Evolutionary conservation across 257 asterid genomes (phyloP).

Genomic region (Solanum sitiens): DNA sequence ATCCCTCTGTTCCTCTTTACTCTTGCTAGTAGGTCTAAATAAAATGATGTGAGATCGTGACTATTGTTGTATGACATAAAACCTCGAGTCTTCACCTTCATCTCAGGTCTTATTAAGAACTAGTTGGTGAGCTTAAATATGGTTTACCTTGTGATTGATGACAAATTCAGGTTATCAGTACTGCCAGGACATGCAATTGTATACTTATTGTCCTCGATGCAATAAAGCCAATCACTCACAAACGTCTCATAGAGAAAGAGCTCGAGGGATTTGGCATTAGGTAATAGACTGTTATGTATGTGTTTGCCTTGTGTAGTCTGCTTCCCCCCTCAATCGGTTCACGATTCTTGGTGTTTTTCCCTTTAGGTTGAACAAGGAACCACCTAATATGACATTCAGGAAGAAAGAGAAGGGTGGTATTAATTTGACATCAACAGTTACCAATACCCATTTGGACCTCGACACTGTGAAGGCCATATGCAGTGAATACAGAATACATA

Average conservation of each 20-base stretch:
- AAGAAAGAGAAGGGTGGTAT: conserved; percentile 95
- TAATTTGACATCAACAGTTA: conserved; percentile 80
- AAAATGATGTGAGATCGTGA: not conserved
- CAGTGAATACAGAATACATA: conserved; percentile 90
- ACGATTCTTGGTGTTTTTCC: not conserved
- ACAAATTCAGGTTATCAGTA: conserved; percentile 79
- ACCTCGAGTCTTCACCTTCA: not conserved
- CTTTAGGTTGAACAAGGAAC: conserved; percentile 87
- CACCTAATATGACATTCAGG: conserved; percentile 85
- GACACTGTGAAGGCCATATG: conserved; percentile 96
- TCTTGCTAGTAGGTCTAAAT: not conserved
- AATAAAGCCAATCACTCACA: conserved; percentile 96
- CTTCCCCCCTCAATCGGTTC: not conserved
- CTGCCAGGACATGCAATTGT: conserved; percentile 93
- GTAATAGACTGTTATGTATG: conserved; percentile 19
- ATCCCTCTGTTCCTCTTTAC: not conserved
- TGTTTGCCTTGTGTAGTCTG: not conserved
- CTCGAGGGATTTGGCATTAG: conserved; percentile 98
- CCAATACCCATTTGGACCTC: conserved; percentile 78
- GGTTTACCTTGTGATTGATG: conserved; percentile 7
- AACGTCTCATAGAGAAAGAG: conserved; percentile 93
- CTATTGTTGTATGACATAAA: not conserved
- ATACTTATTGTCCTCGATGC: conserved; percentile 96
- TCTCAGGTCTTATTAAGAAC: not conserved
- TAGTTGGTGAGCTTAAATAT: not conserved